Evolutionary conservation across 441 rosid genomes (phyloP).

Genomic region (Arabidopsis lyrata): DNA sequence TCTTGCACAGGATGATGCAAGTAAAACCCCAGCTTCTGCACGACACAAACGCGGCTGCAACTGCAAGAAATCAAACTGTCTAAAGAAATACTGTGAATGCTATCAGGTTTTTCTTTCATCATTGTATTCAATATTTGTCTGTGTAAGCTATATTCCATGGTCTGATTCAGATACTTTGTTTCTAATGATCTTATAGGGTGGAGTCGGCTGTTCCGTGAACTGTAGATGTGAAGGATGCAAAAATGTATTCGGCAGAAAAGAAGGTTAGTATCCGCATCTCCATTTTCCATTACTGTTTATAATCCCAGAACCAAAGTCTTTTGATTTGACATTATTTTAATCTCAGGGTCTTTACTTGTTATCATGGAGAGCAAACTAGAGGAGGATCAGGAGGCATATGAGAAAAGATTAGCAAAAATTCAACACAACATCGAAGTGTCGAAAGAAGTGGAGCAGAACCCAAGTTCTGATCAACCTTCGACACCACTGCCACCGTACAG

Average conservation of each 20-base stretch:
- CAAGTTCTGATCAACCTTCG: constrained; percentile 60
- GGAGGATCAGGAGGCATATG: constrained; percentile 66
- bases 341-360: constrained; percentile 60
- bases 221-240: constrained; percentile 99
- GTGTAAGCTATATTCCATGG: neutral
- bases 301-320: constrained; percentile 1
- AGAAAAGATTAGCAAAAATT: constrained; percentile 52
- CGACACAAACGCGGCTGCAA: constrained; percentile 99
- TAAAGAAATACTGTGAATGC: constrained; percentile 99
- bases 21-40: constrained; percentile 96
- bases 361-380: constrained; percentile 62
- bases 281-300: neutral
- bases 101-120: constrained; percentile 73
- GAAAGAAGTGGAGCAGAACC: constrained; percentile 66
- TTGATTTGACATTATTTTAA: constrained; percentile 9
- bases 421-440: constrained; percentile 53
- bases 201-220: constrained; percentile 96
- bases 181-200: constrained; percentile 62
- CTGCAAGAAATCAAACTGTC: constrained; percentile 98
- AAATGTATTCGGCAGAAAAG: constrained; percentile 88
- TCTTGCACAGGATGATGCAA: constrained; percentile 76
- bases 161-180: constrained; percentile 38
- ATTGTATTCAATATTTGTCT: constrained; percentile 19
- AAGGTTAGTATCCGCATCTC: constrained; percentile 60
- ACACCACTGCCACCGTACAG: constrained; percentile 77